These are phyloP conservation scores for Solanum chaucha DNA, from an alignment of 257 asterid species.

Conservation along the genomic window DNA sequence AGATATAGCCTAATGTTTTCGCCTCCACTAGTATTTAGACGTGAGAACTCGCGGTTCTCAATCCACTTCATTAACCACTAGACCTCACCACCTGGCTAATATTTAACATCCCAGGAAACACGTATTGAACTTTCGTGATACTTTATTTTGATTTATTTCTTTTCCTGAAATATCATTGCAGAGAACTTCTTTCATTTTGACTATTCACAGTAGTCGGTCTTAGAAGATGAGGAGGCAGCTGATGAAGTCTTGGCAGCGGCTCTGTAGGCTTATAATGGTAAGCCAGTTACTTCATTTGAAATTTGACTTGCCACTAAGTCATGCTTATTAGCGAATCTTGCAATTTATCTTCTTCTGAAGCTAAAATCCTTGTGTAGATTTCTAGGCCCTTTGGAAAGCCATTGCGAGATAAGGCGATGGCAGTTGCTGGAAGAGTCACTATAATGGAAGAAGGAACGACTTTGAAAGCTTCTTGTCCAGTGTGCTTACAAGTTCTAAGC, in stretches of 20 bases:
- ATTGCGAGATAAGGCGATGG: constrained; percentile 60
- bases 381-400: constrained; percentile 18
- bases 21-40: background rate
- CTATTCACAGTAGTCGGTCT: background rate
- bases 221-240: constrained; percentile 29
- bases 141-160: background rate
- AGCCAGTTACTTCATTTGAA: background rate
- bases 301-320: background rate
- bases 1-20: background rate
- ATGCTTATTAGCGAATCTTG: background rate
- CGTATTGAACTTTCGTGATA: background rate
- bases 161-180: background rate
- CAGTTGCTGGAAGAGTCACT: constrained; percentile 65
- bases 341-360: background rate
- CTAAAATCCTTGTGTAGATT: constrained; percentile 22
- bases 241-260: constrained; percentile 34
- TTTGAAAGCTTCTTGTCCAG: constrained; percentile 64
- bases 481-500: constrained; percentile 37
- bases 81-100: background rate
- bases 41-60: background rate
- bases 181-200: background rate
- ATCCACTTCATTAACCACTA: background rate
- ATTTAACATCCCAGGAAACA: background rate
- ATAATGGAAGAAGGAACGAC: constrained; percentile 19
- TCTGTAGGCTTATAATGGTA: constrained; percentile 45